Evolutionary conservation across 2,329 filamentous ascomycete genomes (phyloP), one percentile per base, ranked within the genome.

Genomic region (Waltergamsia citrina): DNA sequence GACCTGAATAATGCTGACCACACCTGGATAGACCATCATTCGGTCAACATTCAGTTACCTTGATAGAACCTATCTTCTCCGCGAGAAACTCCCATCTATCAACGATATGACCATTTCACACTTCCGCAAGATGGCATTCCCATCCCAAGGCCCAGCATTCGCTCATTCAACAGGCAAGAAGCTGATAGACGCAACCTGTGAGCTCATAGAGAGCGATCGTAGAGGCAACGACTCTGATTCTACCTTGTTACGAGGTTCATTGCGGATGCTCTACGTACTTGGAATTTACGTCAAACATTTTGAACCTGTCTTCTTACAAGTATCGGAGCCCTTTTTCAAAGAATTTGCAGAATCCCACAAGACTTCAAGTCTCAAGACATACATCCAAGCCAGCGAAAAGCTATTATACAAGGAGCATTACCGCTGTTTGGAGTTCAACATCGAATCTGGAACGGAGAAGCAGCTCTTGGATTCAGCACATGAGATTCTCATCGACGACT

Each of bases 1-100:
- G n/a, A n/a, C n/a, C n/a, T n/a, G n/a, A n/a, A n/a, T n/a, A n/a
- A n/a, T n/a, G n/a, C n/a, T n/a, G n/a, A n/a, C n/a, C n/a, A n/a
- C n/a, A n/a, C n/a, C 10, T 24, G 6, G 14, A 15, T 23, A 87
- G 78, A 73, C 78, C 43, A 78, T 80, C 11, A 74, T 98, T 34
- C 77, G 87, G 32, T 90, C 84, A 42, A 82, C 93, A 25, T 96
- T 95, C 59, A 94, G 87, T 61, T 98, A 88, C 50, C 71, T 98
- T 43, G 90, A 98, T 53, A 79, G 92, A 41, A 85, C 87, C 3
- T 95, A 87, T 51, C 69, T 98, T 7, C 65, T 94, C 3, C 79
- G 81, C 37, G 78, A 79, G 29, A 75, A 81, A 16, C 60, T 71
- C 23, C 69, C 71, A 8, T 82, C 82, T 22, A 76, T 98, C 37